A percentile compares a stretch with the other conserved stretches of the same genome.
Conservation (phyloP, 2,329 filamentous ascomycete species). For the Penicillium sp. region DNA sequence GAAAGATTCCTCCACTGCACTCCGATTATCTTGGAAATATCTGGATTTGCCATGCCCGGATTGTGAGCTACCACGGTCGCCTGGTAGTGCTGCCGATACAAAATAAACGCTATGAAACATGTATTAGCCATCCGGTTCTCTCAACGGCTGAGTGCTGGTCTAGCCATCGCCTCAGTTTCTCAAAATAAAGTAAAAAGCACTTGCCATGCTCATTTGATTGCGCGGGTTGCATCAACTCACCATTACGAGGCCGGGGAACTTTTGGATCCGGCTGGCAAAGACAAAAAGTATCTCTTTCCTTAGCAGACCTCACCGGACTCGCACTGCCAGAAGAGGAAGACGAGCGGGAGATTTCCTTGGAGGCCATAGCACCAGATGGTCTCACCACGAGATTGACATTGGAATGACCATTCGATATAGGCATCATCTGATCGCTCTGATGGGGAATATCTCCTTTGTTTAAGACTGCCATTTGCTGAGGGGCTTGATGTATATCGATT, state of each 20-base stretch:
- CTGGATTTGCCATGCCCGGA: conserved; percentile 89
- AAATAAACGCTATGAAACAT: conserved; percentile 75
- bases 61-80: conserved; percentile 75
- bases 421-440: background rate
- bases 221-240: conserved; percentile 48
- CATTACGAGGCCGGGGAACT: conserved; percentile 69
- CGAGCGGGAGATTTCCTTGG: conserved; percentile 27
- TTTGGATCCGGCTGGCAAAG: conserved; percentile 71
- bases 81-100: conserved; percentile 94
- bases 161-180: background rate
- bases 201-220: conserved; percentile 20
- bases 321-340: conserved; percentile 30
- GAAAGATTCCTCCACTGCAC: conserved; percentile 83
- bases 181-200: conserved; percentile 19
- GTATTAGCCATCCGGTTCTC: background rate
- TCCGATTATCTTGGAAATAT: conserved; percentile 96
- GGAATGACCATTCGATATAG: background rate
- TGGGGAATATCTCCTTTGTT: conserved; percentile 23
- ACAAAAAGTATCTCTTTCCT: conserved; percentile 58
- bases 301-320: conserved; percentile 37
- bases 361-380: conserved; percentile 7
- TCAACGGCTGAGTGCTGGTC: background rate
- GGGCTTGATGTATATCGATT: conserved; percentile 21
- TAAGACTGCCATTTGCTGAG: conserved; percentile 25
- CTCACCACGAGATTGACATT: background rate